Evolutionary conservation across 2,329 filamentous ascomycete genomes (phyloP), one percentile per base, ranked within the genome.

Genomic region (Mycosphaerella arachidis): DNA sequence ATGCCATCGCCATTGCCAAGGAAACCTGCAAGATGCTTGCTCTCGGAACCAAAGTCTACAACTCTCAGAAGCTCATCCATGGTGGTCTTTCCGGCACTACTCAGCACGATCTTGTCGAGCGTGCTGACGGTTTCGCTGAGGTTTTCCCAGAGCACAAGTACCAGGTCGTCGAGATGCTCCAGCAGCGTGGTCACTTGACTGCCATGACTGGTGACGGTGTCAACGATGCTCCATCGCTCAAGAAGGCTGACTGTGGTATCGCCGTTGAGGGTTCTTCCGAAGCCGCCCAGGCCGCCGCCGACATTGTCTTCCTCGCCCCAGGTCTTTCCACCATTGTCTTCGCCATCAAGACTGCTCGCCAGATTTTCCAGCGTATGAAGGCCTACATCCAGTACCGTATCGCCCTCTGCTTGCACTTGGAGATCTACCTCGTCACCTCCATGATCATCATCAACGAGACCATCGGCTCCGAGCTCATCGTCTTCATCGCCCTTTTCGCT

Each of bases 401-500:
- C 71, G 87, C 87, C 53, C 83, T 90, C 62, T 89, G 87, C 76
- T 78, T 90, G 63, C 87, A 90, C 74, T 80, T 90, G 69, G 87
- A 89, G 76, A 85, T 91, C 73, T 91, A 91, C 81, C 81, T 91
- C 27, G 86, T 88, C 68, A 87, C 86, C 61, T 89, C 87, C 35
- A 90, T 90, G 86, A 86, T 90, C 75, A 89, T 90, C 78, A 84
- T 91, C 78, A 87, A 90, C 79, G 87, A 91, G 80, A 90, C 87
- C 63, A 83, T 91, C 73, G 82, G 82, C 65, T 84, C 84, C 63
- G 85, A 90, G 65, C 83, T 91, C 48, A 87, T 91, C 70, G 88
- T 91, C 75, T 91, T 91, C 82, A 85, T 91, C 66, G 88, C 88
- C 62, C 81, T 91, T 30, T 91, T 91, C 77, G 88, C 88, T 67